Conservation (phyloP, 768 basidiomycete genomes). For the Podaxis carcinomalis region DNA sequence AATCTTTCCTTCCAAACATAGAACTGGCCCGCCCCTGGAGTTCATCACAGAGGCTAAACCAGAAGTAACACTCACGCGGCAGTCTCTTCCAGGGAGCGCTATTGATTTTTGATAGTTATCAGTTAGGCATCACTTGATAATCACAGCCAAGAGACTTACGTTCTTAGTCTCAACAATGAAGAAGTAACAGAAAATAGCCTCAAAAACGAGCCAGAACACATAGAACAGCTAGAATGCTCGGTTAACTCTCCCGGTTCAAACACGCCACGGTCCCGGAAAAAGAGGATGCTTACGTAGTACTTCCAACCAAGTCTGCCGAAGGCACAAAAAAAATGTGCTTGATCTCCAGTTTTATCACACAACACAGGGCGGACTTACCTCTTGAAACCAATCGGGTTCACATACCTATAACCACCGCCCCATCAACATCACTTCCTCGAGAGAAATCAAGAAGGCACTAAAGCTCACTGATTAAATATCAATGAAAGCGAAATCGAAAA, state of each 20-base stretch:
- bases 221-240: conserved; percentile 33
- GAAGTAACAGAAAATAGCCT: conserved; percentile 47
- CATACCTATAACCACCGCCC: conserved; percentile 35
- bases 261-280: background rate
- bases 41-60: background rate
- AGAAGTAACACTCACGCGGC: conserved; percentile 31
- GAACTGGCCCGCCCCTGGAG: too few relatives aligned
- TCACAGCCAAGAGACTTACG: conserved; percentile 14
- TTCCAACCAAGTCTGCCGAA: conserved; percentile 51
- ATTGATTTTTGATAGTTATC: conserved; percentile 8
- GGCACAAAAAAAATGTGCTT: conserved; percentile 34
- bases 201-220: conserved; percentile 51
- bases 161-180: conserved; percentile 53
- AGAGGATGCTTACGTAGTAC: conserved; percentile 44
- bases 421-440: background rate
- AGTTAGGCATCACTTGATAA: background rate
- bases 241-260: background rate
- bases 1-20: background rate
- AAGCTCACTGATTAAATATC: conserved; percentile 58
- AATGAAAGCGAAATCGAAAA: conserved; percentile 58
- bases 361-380: conserved; percentile 17
- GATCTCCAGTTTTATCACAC: background rate
- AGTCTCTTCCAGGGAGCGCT: conserved; percentile 60
- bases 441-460: background rate
- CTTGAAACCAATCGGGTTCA: conserved; percentile 42